These are phyloP conservation scores for Talaromyces islandicus DNA, from an alignment of 2,329 filamentous ascomycete species.

Conservation along the genomic window DNA sequence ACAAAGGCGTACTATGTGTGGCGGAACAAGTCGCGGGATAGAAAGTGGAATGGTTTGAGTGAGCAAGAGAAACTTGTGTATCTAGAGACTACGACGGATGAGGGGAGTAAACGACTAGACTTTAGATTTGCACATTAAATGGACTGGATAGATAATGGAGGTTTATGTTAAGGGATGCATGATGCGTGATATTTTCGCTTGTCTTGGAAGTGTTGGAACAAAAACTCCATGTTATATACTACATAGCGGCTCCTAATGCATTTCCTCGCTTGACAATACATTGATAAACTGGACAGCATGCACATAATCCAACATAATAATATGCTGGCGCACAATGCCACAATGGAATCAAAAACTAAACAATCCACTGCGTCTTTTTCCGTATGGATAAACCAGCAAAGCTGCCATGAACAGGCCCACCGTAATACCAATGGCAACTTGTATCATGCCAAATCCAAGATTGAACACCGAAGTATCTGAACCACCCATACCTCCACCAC, in stretches of 20 bases:
- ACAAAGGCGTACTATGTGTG: slow-evolving; percentile 24
- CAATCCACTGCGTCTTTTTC: slow-evolving; percentile 45
- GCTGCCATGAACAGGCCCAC: slow-evolving; percentile 48
- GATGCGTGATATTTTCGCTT: neutral
- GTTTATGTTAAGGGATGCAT: neutral
- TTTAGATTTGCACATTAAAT: slow-evolving; percentile 41
- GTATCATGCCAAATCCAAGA: slow-evolving; percentile 37
- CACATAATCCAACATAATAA: neutral
- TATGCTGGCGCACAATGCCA: neutral
- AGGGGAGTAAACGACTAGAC: slow-evolving; percentile 50
- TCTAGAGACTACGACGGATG: slow-evolving; percentile 44
- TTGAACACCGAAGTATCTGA: slow-evolving; percentile 12
- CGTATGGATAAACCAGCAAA: slow-evolving; percentile 45
- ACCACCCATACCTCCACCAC: neutral
- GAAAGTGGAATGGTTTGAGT: slow-evolving; percentile 40
- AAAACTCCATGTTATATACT: neutral
- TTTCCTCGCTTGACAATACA: neutral
- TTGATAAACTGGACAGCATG: neutral
- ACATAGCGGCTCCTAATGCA: neutral
- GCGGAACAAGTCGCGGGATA: slow-evolving; percentile 28
- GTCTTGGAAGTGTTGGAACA: neutral
- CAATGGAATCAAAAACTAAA: slow-evolving; percentile 31
- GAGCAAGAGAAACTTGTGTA: slow-evolving; percentile 45
- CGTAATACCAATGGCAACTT: slow-evolving; percentile 49
- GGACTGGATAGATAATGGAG: neutral